phyloP scores from a whole-genome alignment of 495 filamentous ascomycete genomes.

The Cryomyces minteri region DNA sequence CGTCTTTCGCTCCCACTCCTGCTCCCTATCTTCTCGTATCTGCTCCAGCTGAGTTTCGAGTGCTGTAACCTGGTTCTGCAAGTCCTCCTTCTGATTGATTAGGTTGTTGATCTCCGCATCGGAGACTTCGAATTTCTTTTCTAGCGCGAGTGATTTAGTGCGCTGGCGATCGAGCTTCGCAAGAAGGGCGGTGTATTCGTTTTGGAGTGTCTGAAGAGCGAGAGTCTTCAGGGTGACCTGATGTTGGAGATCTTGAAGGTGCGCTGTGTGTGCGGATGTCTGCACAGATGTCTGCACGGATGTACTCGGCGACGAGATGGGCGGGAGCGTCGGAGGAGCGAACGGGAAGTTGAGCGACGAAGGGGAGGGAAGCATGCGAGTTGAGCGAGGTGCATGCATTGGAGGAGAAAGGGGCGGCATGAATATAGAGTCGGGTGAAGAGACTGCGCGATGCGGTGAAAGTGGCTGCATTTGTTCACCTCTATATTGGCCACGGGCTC shows the following conservation, averaged over 20 bases:
- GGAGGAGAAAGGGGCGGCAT: too few species aligned
- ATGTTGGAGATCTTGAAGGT: constrained; percentile 14
- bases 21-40: constrained; percentile 22
- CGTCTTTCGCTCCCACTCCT: constrained; percentile 14
- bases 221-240: constrained; percentile 30
- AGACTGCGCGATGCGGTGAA: too few species aligned
- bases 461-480: too few species aligned
- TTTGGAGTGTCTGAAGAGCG: constrained; percentile 25
- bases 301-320: too few species aligned
- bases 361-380: too few species aligned
- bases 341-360: too few species aligned
- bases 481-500: too few species aligned
- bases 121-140: constrained; percentile 28
- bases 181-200: constrained; percentile 27
- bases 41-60: constrained; percentile 26
- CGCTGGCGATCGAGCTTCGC: constrained; percentile 26
- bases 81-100: constrained; percentile 22
- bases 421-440: too few species aligned
- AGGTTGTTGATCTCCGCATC: constrained; percentile 29
- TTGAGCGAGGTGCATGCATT: too few species aligned
- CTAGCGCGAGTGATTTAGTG: constrained; percentile 24
- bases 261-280: too few species aligned
- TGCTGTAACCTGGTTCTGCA: constrained; percentile 20
- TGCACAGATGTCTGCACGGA: too few species aligned
- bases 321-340: too few species aligned